Conservation (phyloP, 495 filamentous ascomycete genomes). For the Xylaria nigripes region DNA sequence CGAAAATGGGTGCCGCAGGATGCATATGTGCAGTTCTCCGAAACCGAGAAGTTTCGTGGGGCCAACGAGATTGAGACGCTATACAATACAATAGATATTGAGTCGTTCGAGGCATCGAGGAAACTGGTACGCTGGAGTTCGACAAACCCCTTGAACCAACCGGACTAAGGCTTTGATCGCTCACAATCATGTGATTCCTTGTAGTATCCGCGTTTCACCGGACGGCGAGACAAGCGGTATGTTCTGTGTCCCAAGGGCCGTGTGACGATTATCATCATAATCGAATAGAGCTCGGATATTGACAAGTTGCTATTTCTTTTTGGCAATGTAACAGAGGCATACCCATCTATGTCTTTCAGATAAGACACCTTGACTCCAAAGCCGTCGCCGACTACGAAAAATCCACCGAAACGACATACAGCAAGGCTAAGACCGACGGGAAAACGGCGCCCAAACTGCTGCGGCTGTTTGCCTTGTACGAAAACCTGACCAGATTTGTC, state of each 20-base stretch:
- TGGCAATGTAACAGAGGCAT: conserved; percentile 55
- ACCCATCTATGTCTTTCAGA: conserved; percentile 81
- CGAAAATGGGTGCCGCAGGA: conserved; percentile 63
- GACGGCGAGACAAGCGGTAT: conserved; percentile 62
- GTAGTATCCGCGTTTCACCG: conserved; percentile 91
- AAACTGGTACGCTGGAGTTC: conserved; percentile 49
- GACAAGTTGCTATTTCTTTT: conserved; percentile 1
- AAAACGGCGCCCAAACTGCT: conserved; percentile 61
- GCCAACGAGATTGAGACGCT: conserved; percentile 65
- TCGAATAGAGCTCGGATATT: neutral
- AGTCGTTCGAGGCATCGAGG: conserved; percentile 71
- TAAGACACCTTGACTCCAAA: conserved; percentile 72
- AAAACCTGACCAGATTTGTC: conserved; percentile 79
- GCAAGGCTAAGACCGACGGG: conserved; percentile 47
- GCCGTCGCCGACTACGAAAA: conserved; percentile 68
- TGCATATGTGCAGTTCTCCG: conserved; percentile 76
- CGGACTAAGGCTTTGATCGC: neutral
- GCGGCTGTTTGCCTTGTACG: conserved; percentile 79
- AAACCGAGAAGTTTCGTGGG: conserved; percentile 80
- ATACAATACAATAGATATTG: conserved; percentile 70
- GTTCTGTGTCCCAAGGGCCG: neutral
- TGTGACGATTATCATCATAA: no score
- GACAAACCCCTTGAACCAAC: conserved; percentile 14
- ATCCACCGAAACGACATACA: conserved; percentile 44
- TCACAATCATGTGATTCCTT: conserved; percentile 4